Percentiles rank a stretch among this genome's conserved stretches.
Evolutionary conservation across 352 stramenopile genomes (phyloP).

Genomic region (Pythium sp.): DNA sequence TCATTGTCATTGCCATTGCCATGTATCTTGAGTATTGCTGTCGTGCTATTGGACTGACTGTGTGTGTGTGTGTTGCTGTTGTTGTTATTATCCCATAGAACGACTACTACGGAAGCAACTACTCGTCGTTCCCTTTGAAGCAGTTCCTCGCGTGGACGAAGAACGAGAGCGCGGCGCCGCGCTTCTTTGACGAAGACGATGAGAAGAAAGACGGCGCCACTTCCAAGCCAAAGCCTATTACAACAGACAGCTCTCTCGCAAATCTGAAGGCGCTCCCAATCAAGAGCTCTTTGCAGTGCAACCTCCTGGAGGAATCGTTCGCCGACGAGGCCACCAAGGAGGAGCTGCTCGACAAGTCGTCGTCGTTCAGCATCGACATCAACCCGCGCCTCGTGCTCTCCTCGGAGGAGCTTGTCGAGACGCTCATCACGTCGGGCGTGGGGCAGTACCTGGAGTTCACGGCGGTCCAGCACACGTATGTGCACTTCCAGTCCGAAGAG

Average conservation of each 20-base stretch:
- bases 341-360: constrained; percentile 44
- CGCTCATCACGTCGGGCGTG: constrained; percentile 82
- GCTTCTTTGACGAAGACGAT: constrained; percentile 30
- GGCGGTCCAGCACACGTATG: constrained; percentile 78
- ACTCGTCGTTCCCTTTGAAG: constrained; percentile 60
- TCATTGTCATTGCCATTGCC: background rate
- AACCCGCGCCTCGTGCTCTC: constrained; percentile 79
- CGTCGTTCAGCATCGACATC: constrained; percentile 71
- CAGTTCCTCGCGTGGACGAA: constrained; percentile 60
- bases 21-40: background rate
- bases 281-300: constrained; percentile 45
- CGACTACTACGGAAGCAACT: constrained; percentile 83
- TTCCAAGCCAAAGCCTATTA: background rate
- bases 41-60: background rate
- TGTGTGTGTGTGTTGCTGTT: background rate
- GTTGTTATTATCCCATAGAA: constrained; percentile 31
- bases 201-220: constrained; percentile 12
- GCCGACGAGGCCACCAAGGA: constrained; percentile 31
- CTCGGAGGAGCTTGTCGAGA: constrained; percentile 75
- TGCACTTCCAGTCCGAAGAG: constrained; percentile 39
- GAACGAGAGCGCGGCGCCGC: constrained; percentile 39
- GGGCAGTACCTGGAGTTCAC: constrained; percentile 88
- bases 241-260: background rate
- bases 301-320: constrained; percentile 40
- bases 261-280: constrained; percentile 29